These are phyloP conservation scores for Podosphaera aphanis DNA, from an alignment of 2,329 filamentous ascomycete species.

Conservation along the genomic window DNA sequence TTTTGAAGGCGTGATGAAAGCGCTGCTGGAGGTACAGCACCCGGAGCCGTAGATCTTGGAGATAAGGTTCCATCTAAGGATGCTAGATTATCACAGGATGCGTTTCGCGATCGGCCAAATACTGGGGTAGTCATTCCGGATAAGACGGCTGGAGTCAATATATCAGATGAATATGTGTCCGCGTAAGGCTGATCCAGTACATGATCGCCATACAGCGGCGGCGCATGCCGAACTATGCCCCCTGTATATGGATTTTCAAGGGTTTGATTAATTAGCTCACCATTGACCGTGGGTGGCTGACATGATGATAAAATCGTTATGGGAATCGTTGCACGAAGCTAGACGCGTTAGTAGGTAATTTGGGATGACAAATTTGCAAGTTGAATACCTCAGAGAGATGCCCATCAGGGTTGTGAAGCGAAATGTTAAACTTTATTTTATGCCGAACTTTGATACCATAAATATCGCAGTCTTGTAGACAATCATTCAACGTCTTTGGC, in stretches of 20 bases:
- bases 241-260: conserved; percentile 22
- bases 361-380: neutral
- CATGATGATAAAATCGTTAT: conserved; percentile 88
- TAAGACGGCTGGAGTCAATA: conserved; percentile 48
- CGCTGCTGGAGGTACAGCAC: conserved; percentile 25
- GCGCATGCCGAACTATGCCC: conserved; percentile 40
- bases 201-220: conserved; percentile 83
- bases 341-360: conserved; percentile 6
- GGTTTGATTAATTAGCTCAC: conserved; percentile 46
- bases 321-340: conserved; percentile 73
- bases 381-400: conserved; percentile 61
- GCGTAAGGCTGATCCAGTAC: conserved; percentile 77
- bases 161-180: conserved; percentile 59
- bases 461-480: conserved; percentile 72
- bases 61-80: conserved; percentile 27
- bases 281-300: conserved; percentile 68
- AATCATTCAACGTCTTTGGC: conserved; percentile 59
- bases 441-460: conserved; percentile 81
- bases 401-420: conserved; percentile 82
- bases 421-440: conserved; percentile 76
- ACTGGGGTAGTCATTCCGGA: conserved; percentile 67
- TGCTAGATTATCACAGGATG: conserved; percentile 60
- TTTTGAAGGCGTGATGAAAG: conserved; percentile 46
- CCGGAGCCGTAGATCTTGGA: conserved; percentile 2
- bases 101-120: conserved; percentile 44